A percentile compares a stretch with the other conserved stretches of the same genome.
Evolutionary conservation across 495 filamentous ascomycete genomes (phyloP).

Genomic region (Penicillium ochrochloron): DNA sequence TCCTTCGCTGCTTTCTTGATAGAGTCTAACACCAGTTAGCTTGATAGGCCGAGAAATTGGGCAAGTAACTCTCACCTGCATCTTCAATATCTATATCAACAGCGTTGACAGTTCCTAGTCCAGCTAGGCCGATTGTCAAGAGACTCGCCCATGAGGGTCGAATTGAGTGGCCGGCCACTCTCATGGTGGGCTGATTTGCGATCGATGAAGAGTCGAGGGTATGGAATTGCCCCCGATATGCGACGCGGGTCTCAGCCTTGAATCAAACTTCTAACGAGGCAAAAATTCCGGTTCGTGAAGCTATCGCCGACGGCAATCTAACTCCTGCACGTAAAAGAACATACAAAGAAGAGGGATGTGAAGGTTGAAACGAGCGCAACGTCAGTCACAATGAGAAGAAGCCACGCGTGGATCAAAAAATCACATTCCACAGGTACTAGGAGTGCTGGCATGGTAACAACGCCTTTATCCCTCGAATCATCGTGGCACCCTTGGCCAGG

Average conservation of each 20-base stretch:
- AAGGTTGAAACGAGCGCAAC: constrained; percentile 6
- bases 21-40: constrained; percentile 38
- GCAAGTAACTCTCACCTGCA: constrained; percentile 14
- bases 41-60: background rate
- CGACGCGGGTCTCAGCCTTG: no score
- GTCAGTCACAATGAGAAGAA: constrained; percentile 11
- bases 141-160: constrained; percentile 28
- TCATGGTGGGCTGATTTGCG: constrained; percentile 16
- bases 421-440: constrained; percentile 30
- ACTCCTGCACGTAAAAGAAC: background rate
- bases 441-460: constrained; percentile 38
- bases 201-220: background rate
- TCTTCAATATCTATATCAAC: constrained; percentile 34
- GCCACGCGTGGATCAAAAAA: constrained; percentile 17
- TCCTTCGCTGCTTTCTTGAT: constrained; percentile 50
- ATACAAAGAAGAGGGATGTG: constrained; percentile 9
- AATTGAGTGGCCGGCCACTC: constrained; percentile 12
- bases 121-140: constrained; percentile 24
- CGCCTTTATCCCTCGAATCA: constrained; percentile 25
- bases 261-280: no score
- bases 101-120: constrained; percentile 23
- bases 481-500: constrained; percentile 12
- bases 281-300: no score
- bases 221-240: background rate
- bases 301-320: background rate